phyloP scores from a whole-genome alignment of 2,329 filamentous ascomycete genomes.

The Claviceps maximensis region DNA sequence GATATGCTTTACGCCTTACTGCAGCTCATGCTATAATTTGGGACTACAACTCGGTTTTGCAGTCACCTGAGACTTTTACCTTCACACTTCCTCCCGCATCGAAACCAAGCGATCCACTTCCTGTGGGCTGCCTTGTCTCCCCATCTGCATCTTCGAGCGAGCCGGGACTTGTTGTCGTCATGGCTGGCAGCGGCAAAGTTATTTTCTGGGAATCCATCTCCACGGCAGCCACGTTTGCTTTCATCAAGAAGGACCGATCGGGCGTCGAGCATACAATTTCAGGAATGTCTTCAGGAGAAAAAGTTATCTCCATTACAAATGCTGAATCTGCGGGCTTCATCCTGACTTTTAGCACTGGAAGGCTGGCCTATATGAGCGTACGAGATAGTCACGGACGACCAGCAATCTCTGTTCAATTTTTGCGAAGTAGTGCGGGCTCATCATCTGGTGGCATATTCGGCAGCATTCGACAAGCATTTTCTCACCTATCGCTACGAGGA shows the following conservation, averaged over 20 bases:
- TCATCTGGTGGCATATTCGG: constrained; percentile 59
- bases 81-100: constrained; percentile 67
- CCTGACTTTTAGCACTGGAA: constrained; percentile 70
- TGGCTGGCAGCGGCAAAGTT: constrained; percentile 71
- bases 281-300: constrained; percentile 67
- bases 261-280: constrained; percentile 64
- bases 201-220: constrained; percentile 95
- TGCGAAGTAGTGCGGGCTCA: constrained; percentile 48
- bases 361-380: constrained; percentile 74
- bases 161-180: constrained; percentile 74
- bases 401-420: constrained; percentile 61
- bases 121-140: constrained; percentile 71
- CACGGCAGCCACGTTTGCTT: constrained; percentile 68
- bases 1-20: constrained; percentile 70
- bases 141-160: constrained; percentile 66
- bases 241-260: constrained; percentile 69
- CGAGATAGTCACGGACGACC: constrained; percentile 80
- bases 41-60: constrained; percentile 63
- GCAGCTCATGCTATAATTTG: constrained; percentile 76
- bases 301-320: constrained; percentile 62
- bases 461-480: constrained; percentile 65
- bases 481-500: constrained; percentile 54
- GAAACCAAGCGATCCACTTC: constrained; percentile 56
- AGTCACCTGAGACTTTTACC: constrained; percentile 63
- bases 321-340: constrained; percentile 81